Evolutionary conservation across 2,329 filamentous ascomycete genomes (phyloP).

Genomic region (Lasiodiplodia sp.): DNA sequence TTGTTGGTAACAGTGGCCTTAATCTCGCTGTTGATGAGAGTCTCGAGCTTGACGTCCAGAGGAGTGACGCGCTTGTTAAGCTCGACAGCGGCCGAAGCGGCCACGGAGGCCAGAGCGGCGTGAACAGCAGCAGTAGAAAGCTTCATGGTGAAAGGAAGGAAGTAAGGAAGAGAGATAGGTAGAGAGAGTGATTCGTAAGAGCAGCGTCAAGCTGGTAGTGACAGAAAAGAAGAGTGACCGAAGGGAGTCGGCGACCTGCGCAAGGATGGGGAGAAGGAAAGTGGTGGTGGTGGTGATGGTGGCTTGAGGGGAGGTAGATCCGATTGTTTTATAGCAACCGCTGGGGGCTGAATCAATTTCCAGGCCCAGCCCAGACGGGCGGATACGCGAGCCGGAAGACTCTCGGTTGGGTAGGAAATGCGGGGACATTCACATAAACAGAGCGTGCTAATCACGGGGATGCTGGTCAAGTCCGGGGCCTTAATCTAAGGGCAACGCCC

Average conservation of each 20-base stretch:
- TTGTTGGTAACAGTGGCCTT: slow-evolving; percentile 63
- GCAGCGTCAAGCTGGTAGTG: slow-evolving; percentile 11
- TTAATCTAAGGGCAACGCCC: slow-evolving; percentile 9
- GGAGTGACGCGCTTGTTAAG: slow-evolving; percentile 22
- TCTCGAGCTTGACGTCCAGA: slow-evolving; percentile 20
- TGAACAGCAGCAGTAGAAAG: neutral
- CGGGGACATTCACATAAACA: neutral
- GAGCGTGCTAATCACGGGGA: slow-evolving; percentile 12
- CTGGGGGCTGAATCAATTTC: slow-evolving; percentile 2
- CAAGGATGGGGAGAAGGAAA: neutral
- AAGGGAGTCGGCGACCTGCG: slow-evolving; percentile 19
- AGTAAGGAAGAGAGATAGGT: neutral
- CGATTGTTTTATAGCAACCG: slow-evolving; percentile 5
- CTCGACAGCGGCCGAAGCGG: slow-evolving; percentile 5
- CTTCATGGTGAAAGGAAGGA: slow-evolving; percentile 7
- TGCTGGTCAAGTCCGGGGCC: slow-evolving; percentile 1
- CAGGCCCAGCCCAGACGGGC: slow-evolving; percentile 11
- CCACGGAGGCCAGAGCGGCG: slow-evolving; percentile 8
- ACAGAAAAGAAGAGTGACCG: slow-evolving; percentile 9
- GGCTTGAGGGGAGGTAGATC: neutral
- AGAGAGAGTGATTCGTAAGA: neutral
- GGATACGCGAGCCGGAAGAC: neutral
- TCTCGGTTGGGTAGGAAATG: neutral
- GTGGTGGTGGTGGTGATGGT: slow-evolving; percentile 8
- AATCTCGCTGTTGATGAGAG: slow-evolving; percentile 59